phyloP scores from a whole-genome alignment of 2,329 filamentous ascomycete species.

The Pseudohalonectria lignicola region DNA sequence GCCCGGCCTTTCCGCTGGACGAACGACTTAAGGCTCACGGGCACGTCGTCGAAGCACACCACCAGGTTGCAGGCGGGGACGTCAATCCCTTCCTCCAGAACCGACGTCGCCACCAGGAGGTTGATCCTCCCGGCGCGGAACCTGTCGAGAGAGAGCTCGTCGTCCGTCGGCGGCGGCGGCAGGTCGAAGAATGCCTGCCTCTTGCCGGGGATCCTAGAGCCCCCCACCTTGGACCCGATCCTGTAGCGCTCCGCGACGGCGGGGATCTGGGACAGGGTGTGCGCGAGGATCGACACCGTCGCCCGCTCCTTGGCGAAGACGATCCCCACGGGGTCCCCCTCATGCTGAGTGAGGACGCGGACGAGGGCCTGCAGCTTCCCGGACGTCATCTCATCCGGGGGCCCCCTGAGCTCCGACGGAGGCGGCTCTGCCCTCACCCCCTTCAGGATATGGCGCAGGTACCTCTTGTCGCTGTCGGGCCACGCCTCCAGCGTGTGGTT shows the following conservation, averaged over 20 bases:
- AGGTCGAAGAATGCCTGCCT: slow-evolving; percentile 14
- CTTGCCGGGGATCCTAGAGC: slow-evolving; percentile 19
- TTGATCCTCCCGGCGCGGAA: slow-evolving; percentile 46
- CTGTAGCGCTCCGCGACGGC: slow-evolving; percentile 30
- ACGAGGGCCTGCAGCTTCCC: slow-evolving; percentile 48
- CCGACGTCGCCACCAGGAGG: slow-evolving; percentile 50
- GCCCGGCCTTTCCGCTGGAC: slow-evolving; percentile 46
- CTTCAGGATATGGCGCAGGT: slow-evolving; percentile 36
- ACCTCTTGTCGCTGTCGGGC: slow-evolving; percentile 40
- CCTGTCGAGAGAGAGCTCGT: slow-evolving; percentile 25
- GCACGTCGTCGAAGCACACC: slow-evolving; percentile 43
- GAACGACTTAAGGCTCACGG: slow-evolving; percentile 41
- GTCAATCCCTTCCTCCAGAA: slow-evolving; percentile 59
- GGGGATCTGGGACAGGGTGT: slow-evolving; percentile 44
- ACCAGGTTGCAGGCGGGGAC: slow-evolving; percentile 53
- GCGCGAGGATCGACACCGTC: slow-evolving; percentile 47
- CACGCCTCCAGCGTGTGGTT: too few species aligned
- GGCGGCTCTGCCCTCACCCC: slow-evolving; percentile 12
- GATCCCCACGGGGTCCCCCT: slow-evolving; percentile 41
- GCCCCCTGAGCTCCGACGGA: slow-evolving; percentile 7
- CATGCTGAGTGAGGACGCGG: slow-evolving; percentile 30
- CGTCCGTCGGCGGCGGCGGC: slow-evolving; percentile 11
- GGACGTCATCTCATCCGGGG: slow-evolving; percentile 27
- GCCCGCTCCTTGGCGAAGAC: slow-evolving; percentile 57
- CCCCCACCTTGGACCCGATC: slow-evolving; percentile 45